Evolutionary conservation across 176 grass and related monocot species (phyloP), one percentile per base, ranked within the genome.

Genomic region (Lolium rigidum): DNA sequence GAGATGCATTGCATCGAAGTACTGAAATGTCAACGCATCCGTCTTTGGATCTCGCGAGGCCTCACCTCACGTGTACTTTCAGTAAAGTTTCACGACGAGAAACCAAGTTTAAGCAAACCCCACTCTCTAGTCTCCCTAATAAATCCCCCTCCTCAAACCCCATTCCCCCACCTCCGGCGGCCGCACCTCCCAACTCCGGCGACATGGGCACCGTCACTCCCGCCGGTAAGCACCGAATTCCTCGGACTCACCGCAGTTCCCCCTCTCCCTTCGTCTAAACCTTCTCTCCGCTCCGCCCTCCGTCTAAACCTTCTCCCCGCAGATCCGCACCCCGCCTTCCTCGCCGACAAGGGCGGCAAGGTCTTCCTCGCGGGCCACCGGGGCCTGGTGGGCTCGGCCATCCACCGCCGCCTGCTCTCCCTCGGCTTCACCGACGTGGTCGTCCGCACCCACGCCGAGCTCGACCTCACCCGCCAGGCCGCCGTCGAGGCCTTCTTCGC

Each of bases 401-500:
- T 96, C 81, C 87, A 81, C 39, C 89, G 89, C 31, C 89, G 47
- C 26, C 78, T 96, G n/a, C 35, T 91, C 48, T 3, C 87, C 16
- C 85, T 91, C 6, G 89, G 87, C 10, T 96, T 96, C 94, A 86
- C 89, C 68, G 83, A 83, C 79, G 74, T 94, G 82, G 70, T 96
- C 60, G 64, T 87, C 55, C 88, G 91, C 89, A 88, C 89, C 62
- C 89, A 87, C 69, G 73, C 82, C 51, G 87, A 94, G 87, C 91
- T 96, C 54, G 94, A 94, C 82, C 91, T 96, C 31, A 96, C 89
- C 63, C 85, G 89, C 12, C 91, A 92, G 82, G 39, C 87, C 61
- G 91, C 80, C 54, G 91, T 96, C 17, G 91, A 93, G 74, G 89
- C 91, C 75, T 96, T 93, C 87, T 96, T 96, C 85, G 89, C 91